A percentile compares a stretch with the other conserved stretches of the same genome.
Conservation (phyloP, 176 grass and related monocot species). For the Carex scoparia region DNA sequence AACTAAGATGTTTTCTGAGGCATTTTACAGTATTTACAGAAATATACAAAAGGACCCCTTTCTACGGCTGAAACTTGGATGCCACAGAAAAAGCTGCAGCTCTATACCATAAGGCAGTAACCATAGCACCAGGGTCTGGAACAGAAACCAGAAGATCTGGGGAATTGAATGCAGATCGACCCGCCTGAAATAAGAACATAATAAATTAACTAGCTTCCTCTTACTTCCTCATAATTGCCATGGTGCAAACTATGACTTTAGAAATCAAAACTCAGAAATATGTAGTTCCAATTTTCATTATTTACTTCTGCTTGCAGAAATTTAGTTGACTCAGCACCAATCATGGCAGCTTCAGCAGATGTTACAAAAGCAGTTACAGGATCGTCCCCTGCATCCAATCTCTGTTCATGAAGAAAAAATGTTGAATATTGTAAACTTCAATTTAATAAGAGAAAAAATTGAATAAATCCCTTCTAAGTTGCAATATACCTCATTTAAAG, state of each 20-base stretch:
- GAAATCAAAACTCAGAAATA: background rate
- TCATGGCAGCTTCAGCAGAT: constrained; percentile 37
- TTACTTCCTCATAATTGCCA: background rate
- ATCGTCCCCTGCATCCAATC: constrained; percentile 36
- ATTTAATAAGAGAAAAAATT: background rate
- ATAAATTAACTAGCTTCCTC: background rate
- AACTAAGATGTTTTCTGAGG: background rate
- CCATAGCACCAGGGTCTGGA: constrained; percentile 45
- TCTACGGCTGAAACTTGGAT: constrained; percentile 6
- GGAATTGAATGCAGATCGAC: constrained; percentile 27
- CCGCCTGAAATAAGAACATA: constrained; percentile 23
- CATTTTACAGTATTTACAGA: background rate
- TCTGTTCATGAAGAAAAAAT: constrained; percentile 21
- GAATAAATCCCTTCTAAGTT: background rate
- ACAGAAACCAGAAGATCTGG: constrained; percentile 31
- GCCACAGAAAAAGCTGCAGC: constrained; percentile 30
- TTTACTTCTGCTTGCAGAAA: constrained; percentile 35
- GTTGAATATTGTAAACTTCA: background rate
- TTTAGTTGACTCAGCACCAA: constrained; percentile 41
- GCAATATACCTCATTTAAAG: constrained; percentile 52
- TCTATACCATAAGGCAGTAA: constrained; percentile 35
- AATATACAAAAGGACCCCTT: background rate
- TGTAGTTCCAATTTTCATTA: background rate
- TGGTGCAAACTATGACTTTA: background rate
- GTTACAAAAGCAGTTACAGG: constrained; percentile 32